Evolutionary conservation across 2,329 filamentous ascomycete species (phyloP).

Genomic region (Epichloe sp.): DNA sequence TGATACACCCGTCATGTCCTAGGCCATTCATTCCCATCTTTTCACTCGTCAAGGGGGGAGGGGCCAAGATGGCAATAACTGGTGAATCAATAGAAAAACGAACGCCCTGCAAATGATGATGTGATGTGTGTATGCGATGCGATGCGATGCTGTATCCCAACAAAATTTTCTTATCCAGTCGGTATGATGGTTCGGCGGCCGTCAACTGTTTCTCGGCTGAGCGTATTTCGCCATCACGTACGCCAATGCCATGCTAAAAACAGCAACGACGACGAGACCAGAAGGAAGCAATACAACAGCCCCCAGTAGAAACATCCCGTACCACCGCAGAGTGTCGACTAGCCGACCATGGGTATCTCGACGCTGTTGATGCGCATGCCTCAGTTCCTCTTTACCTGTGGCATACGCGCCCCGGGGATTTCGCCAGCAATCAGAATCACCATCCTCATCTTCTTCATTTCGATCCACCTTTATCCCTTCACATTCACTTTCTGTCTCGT

Average conservation of each 20-base stretch:
- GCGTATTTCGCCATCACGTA: constrained; percentile 26
- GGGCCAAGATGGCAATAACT: not conserved
- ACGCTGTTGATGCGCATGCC: constrained; percentile 17
- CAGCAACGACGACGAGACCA: constrained; percentile 25
- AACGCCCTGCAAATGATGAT: constrained; percentile 18
- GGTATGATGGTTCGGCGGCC: not conserved
- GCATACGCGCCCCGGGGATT: constrained; percentile 10
- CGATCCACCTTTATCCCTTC: constrained; percentile 14
- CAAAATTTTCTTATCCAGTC: constrained; percentile 15
- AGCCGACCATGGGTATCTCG: constrained; percentile 23
- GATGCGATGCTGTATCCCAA: not conserved
- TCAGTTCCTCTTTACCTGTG: constrained; percentile 13
- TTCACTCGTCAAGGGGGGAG: not conserved
- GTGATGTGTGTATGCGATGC: constrained; percentile 5
- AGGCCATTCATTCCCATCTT: not conserved
- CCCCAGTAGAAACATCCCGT: constrained; percentile 28
- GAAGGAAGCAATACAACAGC: constrained; percentile 34
- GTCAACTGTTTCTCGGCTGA: constrained; percentile 3
- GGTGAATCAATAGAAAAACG: constrained; percentile 2
- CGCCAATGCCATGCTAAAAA: constrained; percentile 22
- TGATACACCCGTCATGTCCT: not conserved
- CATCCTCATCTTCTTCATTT: constrained; percentile 14
- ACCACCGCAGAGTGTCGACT: constrained; percentile 28
- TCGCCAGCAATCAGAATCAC: constrained; percentile 10
- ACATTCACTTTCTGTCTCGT: constrained; percentile 21